Evolutionary conservation across 306 rosid species (phyloP).

Genomic region (Medicago arabica): DNA sequence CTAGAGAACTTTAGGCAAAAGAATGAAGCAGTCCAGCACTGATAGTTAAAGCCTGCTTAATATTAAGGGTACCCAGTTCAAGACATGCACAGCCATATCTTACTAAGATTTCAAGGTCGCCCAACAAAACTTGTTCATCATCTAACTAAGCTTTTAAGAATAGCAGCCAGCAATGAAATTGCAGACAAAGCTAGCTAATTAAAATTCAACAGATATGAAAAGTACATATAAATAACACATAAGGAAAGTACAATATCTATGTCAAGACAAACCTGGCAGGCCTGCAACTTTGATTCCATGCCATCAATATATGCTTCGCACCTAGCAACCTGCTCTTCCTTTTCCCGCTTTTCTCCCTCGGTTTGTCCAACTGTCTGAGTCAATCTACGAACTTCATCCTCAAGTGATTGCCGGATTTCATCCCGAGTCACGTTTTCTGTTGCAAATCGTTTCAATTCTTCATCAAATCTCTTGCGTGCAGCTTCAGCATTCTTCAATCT

Average conservation of each 20-base stretch:
- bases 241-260: constrained; percentile 27
- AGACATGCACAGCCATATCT: background rate
- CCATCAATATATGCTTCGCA: constrained; percentile 97
- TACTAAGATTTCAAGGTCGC: constrained; percentile 19
- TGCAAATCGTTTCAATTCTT: constrained; percentile 87
- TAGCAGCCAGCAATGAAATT: constrained; percentile 17
- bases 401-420: constrained; percentile 93
- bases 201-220: background rate
- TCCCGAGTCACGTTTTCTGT: constrained; percentile 93
- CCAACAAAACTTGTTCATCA: constrained; percentile 29
- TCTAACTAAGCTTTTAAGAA: constrained; percentile 30
- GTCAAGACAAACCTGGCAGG: constrained; percentile 80
- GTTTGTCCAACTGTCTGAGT: constrained; percentile 97
- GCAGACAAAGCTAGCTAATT: constrained; percentile 25
- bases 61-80: constrained; percentile 13
- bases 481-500: constrained; percentile 95
- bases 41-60: constrained; percentile 5
- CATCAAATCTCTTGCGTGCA: constrained; percentile 97
- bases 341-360: constrained; percentile 93
- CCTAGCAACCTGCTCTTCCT: constrained; percentile 95
- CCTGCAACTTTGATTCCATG: constrained; percentile 97
- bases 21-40: constrained; percentile 1
- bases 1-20: constrained; percentile 12
- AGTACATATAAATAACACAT: constrained; percentile 15
- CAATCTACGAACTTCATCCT: constrained; percentile 88